phyloP scores from a whole-genome alignment of 169 alveolate species.

The Perkinsus olseni region DNA sequence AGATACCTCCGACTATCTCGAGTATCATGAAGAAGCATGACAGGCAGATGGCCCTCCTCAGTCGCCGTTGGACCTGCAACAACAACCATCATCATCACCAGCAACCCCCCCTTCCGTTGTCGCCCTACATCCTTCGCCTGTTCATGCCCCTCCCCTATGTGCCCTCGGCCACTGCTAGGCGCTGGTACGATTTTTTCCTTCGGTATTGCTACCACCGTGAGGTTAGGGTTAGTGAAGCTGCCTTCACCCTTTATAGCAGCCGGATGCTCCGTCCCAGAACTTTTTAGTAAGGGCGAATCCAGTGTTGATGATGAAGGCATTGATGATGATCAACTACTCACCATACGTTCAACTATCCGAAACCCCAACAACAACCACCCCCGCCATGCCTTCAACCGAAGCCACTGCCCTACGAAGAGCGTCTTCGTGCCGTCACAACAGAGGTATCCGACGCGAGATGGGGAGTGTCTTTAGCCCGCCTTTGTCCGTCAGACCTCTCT shows the following conservation, averaged over 20 bases:
- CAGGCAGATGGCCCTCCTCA: slow-evolving; percentile 20
- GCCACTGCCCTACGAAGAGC: too few species aligned
- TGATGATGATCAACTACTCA: background rate
- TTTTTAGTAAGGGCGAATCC: background rate
- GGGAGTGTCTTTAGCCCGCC: too few species aligned
- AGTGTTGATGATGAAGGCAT: background rate
- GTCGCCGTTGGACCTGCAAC: slow-evolving; percentile 13
- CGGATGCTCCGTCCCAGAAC: background rate
- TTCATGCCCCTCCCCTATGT: background rate
- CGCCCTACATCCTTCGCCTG: background rate
- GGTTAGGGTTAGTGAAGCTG: background rate
- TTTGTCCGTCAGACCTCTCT: too few species aligned
- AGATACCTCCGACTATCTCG: slow-evolving; percentile 35
- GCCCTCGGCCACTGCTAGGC: background rate
- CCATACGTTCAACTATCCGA: too few species aligned
- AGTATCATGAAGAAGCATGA: slow-evolving; percentile 24
- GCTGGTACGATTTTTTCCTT: background rate
- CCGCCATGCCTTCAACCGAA: too few species aligned
- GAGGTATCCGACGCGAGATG: too few species aligned
- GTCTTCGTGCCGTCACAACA: too few species aligned
- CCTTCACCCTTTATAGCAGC: background rate
- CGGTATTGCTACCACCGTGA: background rate
- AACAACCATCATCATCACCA: background rate
- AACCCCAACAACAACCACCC: too few species aligned
- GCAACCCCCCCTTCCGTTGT: background rate